Evolutionary conservation across 2,329 filamentous ascomycete genomes (phyloP).

Genomic region (Penicillium palitans): DNA sequence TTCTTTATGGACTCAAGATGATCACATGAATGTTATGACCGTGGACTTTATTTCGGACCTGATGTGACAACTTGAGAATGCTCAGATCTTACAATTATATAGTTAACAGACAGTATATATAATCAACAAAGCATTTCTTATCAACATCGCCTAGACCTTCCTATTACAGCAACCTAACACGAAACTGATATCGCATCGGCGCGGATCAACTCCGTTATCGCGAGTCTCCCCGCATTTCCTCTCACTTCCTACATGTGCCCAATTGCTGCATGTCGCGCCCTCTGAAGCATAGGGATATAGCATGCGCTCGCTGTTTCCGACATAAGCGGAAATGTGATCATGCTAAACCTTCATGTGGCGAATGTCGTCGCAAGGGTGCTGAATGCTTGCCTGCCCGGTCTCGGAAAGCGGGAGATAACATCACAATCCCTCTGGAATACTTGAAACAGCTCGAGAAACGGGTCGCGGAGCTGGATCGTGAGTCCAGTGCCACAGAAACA

Average conservation of each 20-base stretch:
- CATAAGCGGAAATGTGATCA: constrained; percentile 34
- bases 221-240: constrained; percentile 16
- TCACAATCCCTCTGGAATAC: constrained; percentile 29
- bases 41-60: not conserved
- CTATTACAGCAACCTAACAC: constrained; percentile 5
- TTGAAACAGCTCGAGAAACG: constrained; percentile 26
- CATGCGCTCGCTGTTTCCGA: constrained; percentile 32
- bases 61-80: not conserved
- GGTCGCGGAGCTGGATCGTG: constrained; percentile 25
- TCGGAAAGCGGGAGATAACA: constrained; percentile 25
- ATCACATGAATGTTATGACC: not conserved
- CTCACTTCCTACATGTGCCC: not conserved
- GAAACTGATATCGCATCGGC: constrained; percentile 10
- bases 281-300: constrained; percentile 27
- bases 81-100: not conserved
- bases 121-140: not conserved
- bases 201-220: constrained; percentile 9
- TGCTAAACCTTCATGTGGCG: constrained; percentile 31
- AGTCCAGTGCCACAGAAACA: not conserved
- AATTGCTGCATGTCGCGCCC: constrained; percentile 25
- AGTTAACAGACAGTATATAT: not conserved
- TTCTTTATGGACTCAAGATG: not conserved
- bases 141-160: constrained; percentile 16
- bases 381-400: constrained; percentile 31
- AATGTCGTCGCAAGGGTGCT: constrained; percentile 30